Evolutionary conservation across 805 yeast species (phyloP), one percentile per base, ranked within the genome.

Genomic region (Pachysolen tannophilus): DNA sequence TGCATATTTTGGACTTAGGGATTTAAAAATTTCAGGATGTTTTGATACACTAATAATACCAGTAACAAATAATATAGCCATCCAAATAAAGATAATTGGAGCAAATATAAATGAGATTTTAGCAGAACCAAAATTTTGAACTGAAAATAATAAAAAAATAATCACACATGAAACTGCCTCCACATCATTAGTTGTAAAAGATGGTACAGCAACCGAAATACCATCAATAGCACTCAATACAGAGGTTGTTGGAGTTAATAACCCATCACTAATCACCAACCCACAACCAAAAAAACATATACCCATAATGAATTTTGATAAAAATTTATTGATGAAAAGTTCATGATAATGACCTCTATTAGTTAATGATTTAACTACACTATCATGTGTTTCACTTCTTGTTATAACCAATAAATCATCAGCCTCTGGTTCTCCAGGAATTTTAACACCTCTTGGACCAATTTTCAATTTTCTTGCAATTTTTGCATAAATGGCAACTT

Each of bases 201-300:
- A 49, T 3, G 78, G 77, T 17, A 55, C 58, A 5, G 78, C 75
- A 13, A 69, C 65, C 29, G 69, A 66, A 29, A 74, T 68, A 35
- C 82, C 82, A 3, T 65, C 68, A 23, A 75, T 53, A 1, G 81
- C 78, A 36, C 73, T 63, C 32, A 75, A 59, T 3, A 75, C 77
- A 1, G 81, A 74, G 9, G 79, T 73, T 2, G 81, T 75, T 18
- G 82, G 82, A 2, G 82, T 75, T 40, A 75, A 58, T 35, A 75
- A 54, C 5, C 81, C 81, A 51, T 75, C 81, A 7, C 78, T 69
- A 26, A 75, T 53, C 14, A 75, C 75, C 44, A 75, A 56, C 1
- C 77, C 58, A 43, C 79, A 72, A 2, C 81, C 81, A 20, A 73
- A 37, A 39, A 75, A 71, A 40, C 78, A 62, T 2, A 60, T 44